Percentiles rank a stretch among this genome's conserved stretches.
phyloP scores from a whole-genome alignment of 1,284 basidiomycete species.

The Kalmanozyma brasiliensis region DNA sequence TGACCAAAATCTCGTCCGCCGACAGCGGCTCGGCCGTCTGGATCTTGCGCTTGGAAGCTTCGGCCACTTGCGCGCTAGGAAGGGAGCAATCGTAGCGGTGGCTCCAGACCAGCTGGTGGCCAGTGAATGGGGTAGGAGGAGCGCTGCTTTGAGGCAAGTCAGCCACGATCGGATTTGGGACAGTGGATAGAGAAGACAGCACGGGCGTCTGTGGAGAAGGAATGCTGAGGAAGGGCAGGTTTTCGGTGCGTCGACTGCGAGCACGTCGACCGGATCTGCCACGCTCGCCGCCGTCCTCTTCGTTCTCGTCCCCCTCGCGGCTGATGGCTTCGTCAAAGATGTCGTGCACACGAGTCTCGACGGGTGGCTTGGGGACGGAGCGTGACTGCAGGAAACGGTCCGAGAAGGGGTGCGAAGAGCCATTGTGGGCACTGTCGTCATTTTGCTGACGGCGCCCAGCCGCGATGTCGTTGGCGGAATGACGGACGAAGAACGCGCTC shows the following conservation, averaged over 20 bases:
- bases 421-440: constrained; percentile 1
- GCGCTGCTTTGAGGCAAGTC: constrained; percentile 11
- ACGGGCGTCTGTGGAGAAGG: constrained; percentile 31
- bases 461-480: constrained; percentile 14
- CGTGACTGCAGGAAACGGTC: constrained; percentile 35
- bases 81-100: constrained; percentile 37
- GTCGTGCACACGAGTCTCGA: constrained; percentile 30
- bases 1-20: constrained; percentile 28
- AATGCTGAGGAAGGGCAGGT: constrained; percentile 49
- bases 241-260: constrained; percentile 48
- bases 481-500: constrained; percentile 37
- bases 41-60: constrained; percentile 37
- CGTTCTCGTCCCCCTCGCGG: constrained; percentile 26
- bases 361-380: constrained; percentile 27
- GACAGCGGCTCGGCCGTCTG: constrained; percentile 26
- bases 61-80: constrained; percentile 12
- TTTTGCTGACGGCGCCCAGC: constrained; percentile 11
- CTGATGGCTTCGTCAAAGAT: constrained; percentile 41
- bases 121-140: constrained; percentile 33
- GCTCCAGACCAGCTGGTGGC: constrained; percentile 43
- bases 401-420: constrained; percentile 39
- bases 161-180: background rate
- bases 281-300: constrained; percentile 32
- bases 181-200: constrained; percentile 2
- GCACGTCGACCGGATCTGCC: constrained; percentile 36